These are phyloP conservation scores for Chlorella sp. DNA, from an alignment of 139 green algal species.

Conservation along the genomic window DNA sequence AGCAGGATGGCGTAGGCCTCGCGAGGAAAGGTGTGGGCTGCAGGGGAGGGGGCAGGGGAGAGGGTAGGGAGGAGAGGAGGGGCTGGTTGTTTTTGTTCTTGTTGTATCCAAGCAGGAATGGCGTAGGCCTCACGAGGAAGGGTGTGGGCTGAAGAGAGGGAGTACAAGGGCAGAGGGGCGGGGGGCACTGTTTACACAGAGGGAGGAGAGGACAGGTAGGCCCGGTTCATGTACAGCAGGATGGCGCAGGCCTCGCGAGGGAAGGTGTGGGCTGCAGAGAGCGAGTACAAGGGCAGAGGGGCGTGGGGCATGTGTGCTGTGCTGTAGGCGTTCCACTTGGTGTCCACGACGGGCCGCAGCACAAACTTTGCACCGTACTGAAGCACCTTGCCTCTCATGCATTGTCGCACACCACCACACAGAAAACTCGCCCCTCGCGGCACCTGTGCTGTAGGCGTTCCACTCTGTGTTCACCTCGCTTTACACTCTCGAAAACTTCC, in stretches of 20 bases:
- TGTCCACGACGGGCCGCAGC: neutral
- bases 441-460: neutral
- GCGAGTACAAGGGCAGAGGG: too few relatives aligned
- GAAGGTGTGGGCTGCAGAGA: slow-evolving; percentile 31
- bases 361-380: neutral
- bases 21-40: slow-evolving; percentile 27
- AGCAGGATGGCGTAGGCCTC: slow-evolving; percentile 26
- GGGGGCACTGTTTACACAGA: neutral
- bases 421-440: too few relatives aligned
- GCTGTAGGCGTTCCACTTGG: too few relatives aligned
- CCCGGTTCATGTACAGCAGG: slow-evolving; percentile 24
- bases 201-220: slow-evolving; percentile 24
- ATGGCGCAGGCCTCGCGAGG: slow-evolving; percentile 20
- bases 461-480: neutral
- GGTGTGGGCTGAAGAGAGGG: neutral
- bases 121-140: neutral
- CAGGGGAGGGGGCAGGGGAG: neutral
- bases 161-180: neutral
- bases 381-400: neutral
- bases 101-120: too few relatives aligned
- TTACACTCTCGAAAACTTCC: too few relatives aligned
- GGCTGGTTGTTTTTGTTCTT: too few relatives aligned
- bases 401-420: neutral
- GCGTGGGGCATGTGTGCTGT: neutral
- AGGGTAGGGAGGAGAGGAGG: neutral